Evolutionary conservation across 352 stramenopile species (phyloP), one percentile per base, ranked within the genome.

Genomic region (Phytophthora sojae): DNA sequence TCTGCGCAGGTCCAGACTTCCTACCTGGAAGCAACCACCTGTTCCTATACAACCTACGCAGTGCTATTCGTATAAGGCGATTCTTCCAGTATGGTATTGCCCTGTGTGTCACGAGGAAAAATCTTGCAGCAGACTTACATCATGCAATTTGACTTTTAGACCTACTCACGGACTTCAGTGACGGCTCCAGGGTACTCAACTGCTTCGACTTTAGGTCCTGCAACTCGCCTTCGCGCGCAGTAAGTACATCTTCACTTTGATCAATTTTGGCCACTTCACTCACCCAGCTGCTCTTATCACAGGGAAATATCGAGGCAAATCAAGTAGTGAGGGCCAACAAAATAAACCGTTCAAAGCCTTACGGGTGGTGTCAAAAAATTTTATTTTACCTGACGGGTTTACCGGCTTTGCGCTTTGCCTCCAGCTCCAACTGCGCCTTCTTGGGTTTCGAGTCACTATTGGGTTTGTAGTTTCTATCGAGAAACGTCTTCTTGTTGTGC

Each of bases 381-480:
- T 61, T 17, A 39, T 17, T 44, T 35, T 57, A 39, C 35, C 30
- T 57, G 12, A 12, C 37, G 14, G 4, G 6, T 29, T 26, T 44
- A n/a, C 19, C 26, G 57, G 50, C 21, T 21, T 64, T 74, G 12
- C 79, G 77, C 44, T 83, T 81, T 58, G 60, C 57, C 61, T 88
- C 71, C 2, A 89, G 67, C 50, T 90, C 71, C 25, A 76, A 11
- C 45, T 93, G 82, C 0, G 81, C 76, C 57, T 84, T 85, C 49
- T 84, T 91, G n/a, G 78, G 80, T 67, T 91, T 91, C 0, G 80
- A 79, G n/a, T 67, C 82, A 19, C 59, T 70, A 52, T 35, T 85
- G 3, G 69, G 68, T 32, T 67, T 71, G 63, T 92, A 91, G 58
- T 93, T 92, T 21, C 83, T 83, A n/a, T 91, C 82, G 4, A 90